These are phyloP conservation scores for Penicillium macrosclerotiorum DNA, from an alignment of 495 filamentous ascomycete species.

Conservation along the genomic window DNA sequence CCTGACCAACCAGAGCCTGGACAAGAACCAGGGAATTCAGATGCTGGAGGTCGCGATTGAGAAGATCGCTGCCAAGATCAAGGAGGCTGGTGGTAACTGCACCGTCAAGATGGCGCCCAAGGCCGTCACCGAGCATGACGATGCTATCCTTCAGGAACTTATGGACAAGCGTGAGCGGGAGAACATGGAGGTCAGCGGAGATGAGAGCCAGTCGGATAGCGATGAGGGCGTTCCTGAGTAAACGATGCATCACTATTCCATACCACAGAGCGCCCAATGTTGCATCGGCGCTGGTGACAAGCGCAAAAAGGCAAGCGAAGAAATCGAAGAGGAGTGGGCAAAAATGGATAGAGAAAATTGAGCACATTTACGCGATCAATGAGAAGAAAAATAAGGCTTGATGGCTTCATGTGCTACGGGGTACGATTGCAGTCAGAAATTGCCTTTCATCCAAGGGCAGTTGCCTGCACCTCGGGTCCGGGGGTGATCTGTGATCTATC, in stretches of 20 bases:
- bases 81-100: slow-evolving; percentile 69
- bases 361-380: slow-evolving; percentile 42
- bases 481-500: slow-evolving; percentile 17
- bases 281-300: slow-evolving; percentile 20
- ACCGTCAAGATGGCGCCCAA: slow-evolving; percentile 96
- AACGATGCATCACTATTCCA: slow-evolving; percentile 13
- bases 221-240: slow-evolving; percentile 66
- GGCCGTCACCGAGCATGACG: slow-evolving; percentile 97
- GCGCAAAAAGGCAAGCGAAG: slow-evolving; percentile 12
- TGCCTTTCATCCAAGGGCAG: slow-evolving; percentile 22
- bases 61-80: slow-evolving; percentile 76
- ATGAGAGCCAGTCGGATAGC: slow-evolving; percentile 90
- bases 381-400: slow-evolving; percentile 28
- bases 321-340: slow-evolving; percentile 12
- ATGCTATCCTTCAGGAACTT: slow-evolving; percentile 91
- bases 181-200: slow-evolving; percentile 94
- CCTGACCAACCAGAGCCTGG: slow-evolving; percentile 86
- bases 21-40: slow-evolving; percentile 82
- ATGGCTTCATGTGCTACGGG: slow-evolving; percentile 34
- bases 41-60: slow-evolving; percentile 84
- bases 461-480: slow-evolving; percentile 25
- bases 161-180: slow-evolving; percentile 99
- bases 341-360: slow-evolving; percentile 40
- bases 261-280: slow-evolving; percentile 14
- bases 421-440: slow-evolving; percentile 31